These are phyloP conservation scores for Graphium sp. DNA, from an alignment of 2,329 filamentous ascomycete genomes.

Conservation along the genomic window DNA sequence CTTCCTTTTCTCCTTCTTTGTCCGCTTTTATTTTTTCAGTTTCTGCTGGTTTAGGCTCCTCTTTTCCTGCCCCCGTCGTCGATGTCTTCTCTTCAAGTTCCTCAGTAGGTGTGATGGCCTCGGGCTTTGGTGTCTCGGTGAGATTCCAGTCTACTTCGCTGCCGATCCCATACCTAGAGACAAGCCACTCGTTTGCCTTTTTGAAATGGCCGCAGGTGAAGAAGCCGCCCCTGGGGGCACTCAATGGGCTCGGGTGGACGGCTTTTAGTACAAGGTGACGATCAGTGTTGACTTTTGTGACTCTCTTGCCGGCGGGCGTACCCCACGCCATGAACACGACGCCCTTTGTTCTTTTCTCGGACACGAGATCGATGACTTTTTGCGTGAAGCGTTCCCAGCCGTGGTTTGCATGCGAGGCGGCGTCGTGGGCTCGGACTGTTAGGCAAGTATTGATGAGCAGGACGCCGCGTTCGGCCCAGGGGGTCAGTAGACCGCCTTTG, in stretches of 20 bases:
- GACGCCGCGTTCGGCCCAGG: constrained; percentile 88
- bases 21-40: constrained; percentile 4
- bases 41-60: neutral
- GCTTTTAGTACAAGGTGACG: constrained; percentile 72
- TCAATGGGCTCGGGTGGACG: constrained; percentile 88
- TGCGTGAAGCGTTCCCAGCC: constrained; percentile 94
- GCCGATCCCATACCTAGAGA: constrained; percentile 59
- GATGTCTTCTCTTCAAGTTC: constrained; percentile 5
- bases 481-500: constrained; percentile 66
- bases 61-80: constrained; percentile 7
- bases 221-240: constrained; percentile 66
- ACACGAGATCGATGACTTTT: constrained; percentile 75
- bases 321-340: constrained; percentile 97
- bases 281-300: constrained; percentile 52
- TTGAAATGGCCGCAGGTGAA: constrained; percentile 72
- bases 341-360: constrained; percentile 56
- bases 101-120: constrained; percentile 8
- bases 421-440: constrained; percentile 77
- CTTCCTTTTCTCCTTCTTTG: constrained; percentile 3
- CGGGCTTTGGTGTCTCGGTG: no score
- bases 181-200: constrained; percentile 73
- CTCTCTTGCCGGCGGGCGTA: constrained; percentile 63
- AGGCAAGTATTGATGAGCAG: constrained; percentile 89
- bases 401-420: constrained; percentile 68
- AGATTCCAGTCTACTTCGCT: constrained; percentile 76